Percentiles rank a stretch among this genome's conserved stretches.
Conservation (phyloP, 1,139 yeast species). For the Candida smagusa region DNA sequence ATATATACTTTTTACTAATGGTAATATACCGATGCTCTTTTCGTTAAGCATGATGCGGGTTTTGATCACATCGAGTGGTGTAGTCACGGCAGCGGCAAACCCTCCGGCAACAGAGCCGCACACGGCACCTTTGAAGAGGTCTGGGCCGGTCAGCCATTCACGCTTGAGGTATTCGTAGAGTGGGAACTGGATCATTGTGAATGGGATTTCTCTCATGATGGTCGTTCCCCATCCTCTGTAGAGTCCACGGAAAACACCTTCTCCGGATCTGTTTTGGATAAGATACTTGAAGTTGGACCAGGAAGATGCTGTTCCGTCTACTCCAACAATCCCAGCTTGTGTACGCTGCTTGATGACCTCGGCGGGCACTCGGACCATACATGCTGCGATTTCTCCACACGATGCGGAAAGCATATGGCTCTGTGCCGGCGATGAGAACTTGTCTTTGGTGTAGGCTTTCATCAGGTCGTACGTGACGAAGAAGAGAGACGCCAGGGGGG, state of each 20-base stretch:
- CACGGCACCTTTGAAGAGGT: slow-evolving; percentile 75
- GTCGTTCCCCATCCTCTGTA: slow-evolving; percentile 95
- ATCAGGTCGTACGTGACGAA: slow-evolving; percentile 84
- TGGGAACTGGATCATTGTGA: slow-evolving; percentile 93
- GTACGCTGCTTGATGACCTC: slow-evolving; percentile 95
- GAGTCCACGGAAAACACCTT: slow-evolving; percentile 72
- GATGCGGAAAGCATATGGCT: slow-evolving; percentile 86
- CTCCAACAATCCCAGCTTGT: slow-evolving; percentile 58
- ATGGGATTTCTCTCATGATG: slow-evolving; percentile 91
- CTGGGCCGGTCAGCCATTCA: slow-evolving; percentile 40
- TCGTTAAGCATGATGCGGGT: slow-evolving; percentile 83
- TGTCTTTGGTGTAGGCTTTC: slow-evolving; percentile 50
- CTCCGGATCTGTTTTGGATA: slow-evolving; percentile 59
- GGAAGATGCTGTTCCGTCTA: slow-evolving; percentile 55
- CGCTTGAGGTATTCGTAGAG: slow-evolving; percentile 78
- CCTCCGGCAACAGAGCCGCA: slow-evolving; percentile 97
- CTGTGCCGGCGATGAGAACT: slow-evolving; percentile 33
- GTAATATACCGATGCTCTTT: slow-evolving; percentile 43
- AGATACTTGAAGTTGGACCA: slow-evolving; percentile 64
- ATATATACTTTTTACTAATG: slow-evolving; percentile 46
- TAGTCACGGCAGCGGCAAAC: slow-evolving; percentile 87
- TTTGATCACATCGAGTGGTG: slow-evolving; percentile 90
- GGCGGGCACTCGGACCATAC: slow-evolving; percentile 92
- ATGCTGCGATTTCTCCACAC: slow-evolving; percentile 88
- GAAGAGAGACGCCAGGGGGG: slow-evolving; percentile 89